Evolutionary conservation across 176 grass and related monocot species (phyloP).

Genomic region (Carex parvula): DNA sequence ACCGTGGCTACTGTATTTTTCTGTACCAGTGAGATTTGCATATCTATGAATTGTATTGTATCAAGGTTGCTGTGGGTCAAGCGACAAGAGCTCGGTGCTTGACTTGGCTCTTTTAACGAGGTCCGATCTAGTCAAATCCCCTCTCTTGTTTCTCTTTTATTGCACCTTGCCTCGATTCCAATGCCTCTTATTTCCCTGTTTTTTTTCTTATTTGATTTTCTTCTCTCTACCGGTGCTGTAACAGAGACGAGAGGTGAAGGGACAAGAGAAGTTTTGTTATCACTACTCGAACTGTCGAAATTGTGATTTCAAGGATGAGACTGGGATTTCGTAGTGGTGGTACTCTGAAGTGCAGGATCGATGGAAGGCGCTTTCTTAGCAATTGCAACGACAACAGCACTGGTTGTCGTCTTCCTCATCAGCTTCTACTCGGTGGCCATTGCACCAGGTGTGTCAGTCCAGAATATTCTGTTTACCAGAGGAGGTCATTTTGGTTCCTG

Average conservation of each 20-base stretch:
- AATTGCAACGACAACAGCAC: background rate
- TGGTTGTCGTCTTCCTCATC: background rate
- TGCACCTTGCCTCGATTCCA: no score
- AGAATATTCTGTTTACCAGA: no score
- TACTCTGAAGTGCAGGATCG: background rate
- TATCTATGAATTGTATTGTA: background rate
- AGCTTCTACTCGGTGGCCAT: background rate
- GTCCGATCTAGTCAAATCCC: background rate
- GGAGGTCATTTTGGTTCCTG: no score
- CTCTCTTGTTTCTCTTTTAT: background rate
- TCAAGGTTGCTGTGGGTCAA: slow-evolving; percentile 27
- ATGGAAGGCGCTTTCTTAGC: background rate
- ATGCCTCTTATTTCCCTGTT: no score
- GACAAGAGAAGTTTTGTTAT: background rate
- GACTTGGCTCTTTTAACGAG: slow-evolving; percentile 9
- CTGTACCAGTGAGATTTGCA: background rate
- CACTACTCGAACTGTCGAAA: background rate
- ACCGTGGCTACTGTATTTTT: no score
- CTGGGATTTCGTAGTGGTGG: background rate
- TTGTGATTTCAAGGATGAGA: background rate
- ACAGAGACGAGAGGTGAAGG: background rate
- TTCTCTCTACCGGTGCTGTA: background rate
- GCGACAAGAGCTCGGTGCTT: slow-evolving; percentile 28
- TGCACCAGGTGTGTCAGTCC: slow-evolving; percentile 13
- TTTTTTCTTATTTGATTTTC: no score